Base-by-base conservation (phyloP, 208 protist species). In the Endotrypanum monterogeii region DNA sequence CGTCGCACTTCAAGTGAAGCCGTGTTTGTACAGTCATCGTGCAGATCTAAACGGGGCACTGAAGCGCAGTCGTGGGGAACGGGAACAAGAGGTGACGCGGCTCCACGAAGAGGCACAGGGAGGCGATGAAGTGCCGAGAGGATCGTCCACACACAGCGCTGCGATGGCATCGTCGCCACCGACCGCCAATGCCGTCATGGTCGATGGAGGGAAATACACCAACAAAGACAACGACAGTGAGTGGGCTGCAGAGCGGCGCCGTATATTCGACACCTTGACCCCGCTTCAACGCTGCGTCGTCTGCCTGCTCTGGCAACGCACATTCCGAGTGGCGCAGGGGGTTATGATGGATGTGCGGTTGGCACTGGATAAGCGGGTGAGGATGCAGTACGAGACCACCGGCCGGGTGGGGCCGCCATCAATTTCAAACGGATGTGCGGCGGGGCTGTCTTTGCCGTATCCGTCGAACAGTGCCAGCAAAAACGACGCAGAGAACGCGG, bases 281-380 rank as follows among this genome's bases (percentile, higher is more conserved):
- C 78, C 80, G n/a, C 72, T 92, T 60, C 91, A 95, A 78, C 80
- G 83, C 25, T 90, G 82, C 60, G 83, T 91, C 11, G 83, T 82
- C 60, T 90, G 86, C 70, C 55, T 95, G 46, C 56, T 95, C 44
- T 95, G 91, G 91, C 91, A 95, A 76, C 78, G 80, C 11, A 62
- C 25, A 25, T 78, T 85, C 44, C 35, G 28, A 20, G 68, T 91
- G 18, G 85, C 82, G 6, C 81, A 83, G 41, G 74, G 77, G 7
- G 37, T 95, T 9, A 50, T 93, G 11, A 79, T 72, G 63, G 84
- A 95, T 68, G 83, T 91, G 56, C 84, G 85, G 16, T 57, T 77
- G 14, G 54, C 51, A 46, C 37, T 88, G 70, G 78, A 83, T 69
- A 67, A 57, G 67, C 56, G 61, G 28, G 62, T 67, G 35, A 71